Base-by-base conservation (phyloP, 768 basidiomycete genomes). In the Inosperma sp. region DNA sequence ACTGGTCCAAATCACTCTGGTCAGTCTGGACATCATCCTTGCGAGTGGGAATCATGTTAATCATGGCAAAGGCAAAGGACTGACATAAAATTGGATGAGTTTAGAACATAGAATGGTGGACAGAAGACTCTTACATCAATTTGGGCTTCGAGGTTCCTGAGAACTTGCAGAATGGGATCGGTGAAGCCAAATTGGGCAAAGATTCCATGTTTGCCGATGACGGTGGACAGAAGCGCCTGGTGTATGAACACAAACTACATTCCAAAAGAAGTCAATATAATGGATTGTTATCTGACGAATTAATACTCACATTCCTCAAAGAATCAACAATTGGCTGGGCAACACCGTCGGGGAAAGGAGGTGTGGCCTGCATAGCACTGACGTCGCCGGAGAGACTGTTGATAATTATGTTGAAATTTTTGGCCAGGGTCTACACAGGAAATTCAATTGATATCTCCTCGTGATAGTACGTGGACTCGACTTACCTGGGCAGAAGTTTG, bases 131-230 rank as follows among this genome's bases (percentile, higher is more conserved):
- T 16, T 25, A 46, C 45, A 34, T 46, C 45, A 10, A 46, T 46
- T 16, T 7, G 9, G 9, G 14, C 22, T 46, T 57, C 56, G 46
- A 57, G 56, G 25, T 5, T 34, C 12, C 34, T 19, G 17, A 57
- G 49, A 3, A 42, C 44, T 0, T 12, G 37, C 2, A 29, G 12
- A 19, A 57, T 54, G 12, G 56, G 56, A 7, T 39, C 49, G 4
- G 52, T 54, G 6, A 54, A 4, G 21, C 2, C 26, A 34, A 57
- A 57, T 10, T 54, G 56, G 21, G 56, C 52, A 17, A 57, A 48
- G 12, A 57, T 57, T 5, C 25, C 14, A 10, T 54, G 56, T 40
- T 57, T 51, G 2, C 53, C 56, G 5, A 57, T 54, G 46, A 57
- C 49, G 12, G 53, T 54, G 9, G 49, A 12, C 27, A 57, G 31